Percentiles rank a stretch among this genome's conserved stretches.
Conservation (phyloP, 2,329 filamentous ascomycete genomes). For the Aspergillus sp. region DNA sequence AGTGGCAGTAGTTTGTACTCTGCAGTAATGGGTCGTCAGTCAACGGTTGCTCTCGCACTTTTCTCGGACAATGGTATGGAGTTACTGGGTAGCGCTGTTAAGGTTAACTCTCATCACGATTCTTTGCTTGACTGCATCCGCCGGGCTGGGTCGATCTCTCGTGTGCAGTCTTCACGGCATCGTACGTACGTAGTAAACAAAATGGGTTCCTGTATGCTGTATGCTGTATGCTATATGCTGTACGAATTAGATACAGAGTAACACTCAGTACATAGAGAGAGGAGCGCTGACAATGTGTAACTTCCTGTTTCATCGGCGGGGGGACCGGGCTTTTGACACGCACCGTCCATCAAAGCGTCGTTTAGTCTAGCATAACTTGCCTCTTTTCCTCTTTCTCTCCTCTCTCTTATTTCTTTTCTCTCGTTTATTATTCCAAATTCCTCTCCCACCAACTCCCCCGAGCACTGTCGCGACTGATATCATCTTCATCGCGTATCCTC, state of each 20-base stretch:
- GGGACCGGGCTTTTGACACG: constrained; percentile 6
- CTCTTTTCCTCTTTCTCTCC: constrained; percentile 1
- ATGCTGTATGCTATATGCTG: no score
- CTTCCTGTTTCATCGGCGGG: constrained; percentile 2
- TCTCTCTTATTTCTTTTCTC: neutral
- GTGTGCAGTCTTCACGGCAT: no score
- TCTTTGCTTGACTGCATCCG: no score
- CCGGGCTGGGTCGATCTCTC: no score
- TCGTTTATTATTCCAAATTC: neutral
- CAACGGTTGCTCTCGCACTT: neutral
- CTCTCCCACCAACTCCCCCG: neutral
- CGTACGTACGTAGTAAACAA: no score
- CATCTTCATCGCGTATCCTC: neutral
- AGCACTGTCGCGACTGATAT: neutral
- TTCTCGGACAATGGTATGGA: neutral
- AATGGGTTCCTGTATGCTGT: no score
- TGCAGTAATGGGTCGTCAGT: neutral
- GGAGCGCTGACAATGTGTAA: neutral
- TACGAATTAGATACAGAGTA: neutral
- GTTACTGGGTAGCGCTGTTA: neutral
- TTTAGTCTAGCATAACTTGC: constrained; percentile 1
- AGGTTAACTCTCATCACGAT: no score
- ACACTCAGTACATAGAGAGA: neutral
- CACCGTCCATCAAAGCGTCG: constrained; percentile 9
- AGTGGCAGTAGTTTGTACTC: neutral